A percentile compares a stretch with the other conserved stretches of the same genome.
Evolutionary conservation across 140 eudicot genomes (phyloP).

Genomic region (Erigeron philadelphicus): DNA sequence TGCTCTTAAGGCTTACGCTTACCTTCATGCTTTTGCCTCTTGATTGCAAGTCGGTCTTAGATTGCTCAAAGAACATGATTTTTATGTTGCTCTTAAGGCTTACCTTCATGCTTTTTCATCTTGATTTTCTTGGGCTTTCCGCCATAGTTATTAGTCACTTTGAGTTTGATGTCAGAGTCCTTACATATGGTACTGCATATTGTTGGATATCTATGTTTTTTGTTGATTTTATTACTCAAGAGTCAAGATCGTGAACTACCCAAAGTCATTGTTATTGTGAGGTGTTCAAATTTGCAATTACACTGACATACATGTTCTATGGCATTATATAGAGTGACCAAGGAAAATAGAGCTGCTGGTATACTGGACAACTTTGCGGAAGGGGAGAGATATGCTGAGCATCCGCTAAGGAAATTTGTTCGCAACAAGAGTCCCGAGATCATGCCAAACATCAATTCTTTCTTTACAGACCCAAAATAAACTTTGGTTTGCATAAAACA

Average conservation of each 20-base stretch:
- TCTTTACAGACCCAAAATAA: slow-evolving; percentile 61
- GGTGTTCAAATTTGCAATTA: neutral
- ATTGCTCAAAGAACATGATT: too few relatives aligned
- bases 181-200: neutral
- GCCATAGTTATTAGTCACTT: too few relatives aligned
- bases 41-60: too few relatives aligned
- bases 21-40: too few relatives aligned
- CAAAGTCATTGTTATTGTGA: neutral
- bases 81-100: too few relatives aligned
- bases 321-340: slow-evolving; percentile 48
- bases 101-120: too few relatives aligned
- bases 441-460: slow-evolving; percentile 63
- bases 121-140: too few relatives aligned
- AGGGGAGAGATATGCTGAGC: slow-evolving; percentile 69
- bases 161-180: neutral
- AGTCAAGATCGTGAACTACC: neutral
- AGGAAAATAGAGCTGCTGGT: slow-evolving; percentile 79
- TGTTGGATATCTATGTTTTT: neutral
- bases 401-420: slow-evolving; percentile 60
- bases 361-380: slow-evolving; percentile 66
- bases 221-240: neutral
- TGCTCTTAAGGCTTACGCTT: too few relatives aligned
- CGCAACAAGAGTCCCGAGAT: slow-evolving; percentile 62
- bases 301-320: slow-evolving; percentile 2
- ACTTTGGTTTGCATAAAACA: slow-evolving; percentile 7